These are phyloP conservation scores for Neonectria faginata DNA, from an alignment of 2,329 filamentous ascomycete species.

Conservation along the genomic window DNA sequence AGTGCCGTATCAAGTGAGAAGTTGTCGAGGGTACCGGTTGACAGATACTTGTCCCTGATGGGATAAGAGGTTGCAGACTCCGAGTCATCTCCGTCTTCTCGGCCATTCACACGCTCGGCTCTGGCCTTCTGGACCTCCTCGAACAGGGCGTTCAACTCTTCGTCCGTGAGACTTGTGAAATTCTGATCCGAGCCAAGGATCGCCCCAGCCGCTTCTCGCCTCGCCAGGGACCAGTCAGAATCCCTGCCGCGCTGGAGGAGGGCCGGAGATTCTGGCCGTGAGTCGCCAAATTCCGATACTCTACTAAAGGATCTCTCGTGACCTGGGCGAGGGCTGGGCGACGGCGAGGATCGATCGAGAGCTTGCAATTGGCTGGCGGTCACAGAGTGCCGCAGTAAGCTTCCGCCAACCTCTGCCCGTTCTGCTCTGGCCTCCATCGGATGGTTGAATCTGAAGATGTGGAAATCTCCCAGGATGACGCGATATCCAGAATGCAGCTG, in stretches of 20 bases:
- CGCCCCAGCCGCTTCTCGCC: constrained; percentile 91
- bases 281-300: constrained; percentile 82
- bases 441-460: constrained; percentile 99
- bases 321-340: constrained; percentile 71
- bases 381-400: constrained; percentile 85
- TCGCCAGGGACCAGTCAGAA: constrained; percentile 93
- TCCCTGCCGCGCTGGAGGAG: constrained; percentile 77
- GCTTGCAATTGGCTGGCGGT: constrained; percentile 70
- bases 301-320: constrained; percentile 88
- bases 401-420: constrained; percentile 83
- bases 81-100: constrained; percentile 88
- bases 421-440: constrained; percentile 95
- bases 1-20: constrained; percentile 94
- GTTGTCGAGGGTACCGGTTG: constrained; percentile 93
- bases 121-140: constrained; percentile 92
- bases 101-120: constrained; percentile 76
- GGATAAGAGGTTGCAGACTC: constrained; percentile 92
- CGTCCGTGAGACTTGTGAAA: constrained; percentile 88
- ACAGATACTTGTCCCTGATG: constrained; percentile 93
- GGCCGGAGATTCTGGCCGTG: constrained; percentile 83
- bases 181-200: constrained; percentile 93
- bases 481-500: constrained; percentile 91
- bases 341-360: constrained; percentile 68
- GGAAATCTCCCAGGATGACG: constrained; percentile 96
- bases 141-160: constrained; percentile 92